These are phyloP conservation scores for Neurospora tetrasperma DNA, from an alignment of 495 filamentous ascomycete genomes.

Conservation along the genomic window DNA sequence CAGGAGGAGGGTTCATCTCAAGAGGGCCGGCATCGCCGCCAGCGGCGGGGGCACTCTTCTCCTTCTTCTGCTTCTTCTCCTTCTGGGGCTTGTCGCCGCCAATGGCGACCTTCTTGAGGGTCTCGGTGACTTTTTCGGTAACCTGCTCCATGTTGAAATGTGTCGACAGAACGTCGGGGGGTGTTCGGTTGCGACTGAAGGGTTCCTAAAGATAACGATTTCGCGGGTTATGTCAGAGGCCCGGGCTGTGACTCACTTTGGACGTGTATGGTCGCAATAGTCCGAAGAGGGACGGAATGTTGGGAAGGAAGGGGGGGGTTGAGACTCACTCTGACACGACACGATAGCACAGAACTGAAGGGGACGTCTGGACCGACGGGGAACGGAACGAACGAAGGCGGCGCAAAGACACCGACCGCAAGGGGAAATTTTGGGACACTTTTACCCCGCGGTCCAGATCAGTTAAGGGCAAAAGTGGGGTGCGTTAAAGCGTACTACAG, in stretches of 20 bases:
- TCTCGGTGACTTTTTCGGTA: slow-evolving; percentile 23
- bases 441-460: slow-evolving; percentile 1
- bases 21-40: slow-evolving; percentile 30
- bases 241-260: slow-evolving; percentile 20
- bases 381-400: background rate
- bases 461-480: background rate
- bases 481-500: background rate
- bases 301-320: background rate
- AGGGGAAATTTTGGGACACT: background rate
- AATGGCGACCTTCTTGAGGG: slow-evolving; percentile 23
- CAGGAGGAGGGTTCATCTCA: slow-evolving; percentile 57
- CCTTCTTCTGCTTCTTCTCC: slow-evolving; percentile 26
- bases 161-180: background rate
- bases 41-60: slow-evolving; percentile 31
- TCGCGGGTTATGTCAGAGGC: slow-evolving; percentile 8
- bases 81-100: slow-evolving; percentile 11
- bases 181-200: background rate
- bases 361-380: background rate
- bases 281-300: background rate
- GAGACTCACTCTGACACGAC: background rate
- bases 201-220: background rate
- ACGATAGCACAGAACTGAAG: background rate
- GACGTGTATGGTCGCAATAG: background rate
- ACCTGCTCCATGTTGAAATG: slow-evolving; percentile 1
- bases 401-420: background rate